Base-by-base conservation (phyloP, 305 asterid genomes). In the Solanum hybrid region DNA sequence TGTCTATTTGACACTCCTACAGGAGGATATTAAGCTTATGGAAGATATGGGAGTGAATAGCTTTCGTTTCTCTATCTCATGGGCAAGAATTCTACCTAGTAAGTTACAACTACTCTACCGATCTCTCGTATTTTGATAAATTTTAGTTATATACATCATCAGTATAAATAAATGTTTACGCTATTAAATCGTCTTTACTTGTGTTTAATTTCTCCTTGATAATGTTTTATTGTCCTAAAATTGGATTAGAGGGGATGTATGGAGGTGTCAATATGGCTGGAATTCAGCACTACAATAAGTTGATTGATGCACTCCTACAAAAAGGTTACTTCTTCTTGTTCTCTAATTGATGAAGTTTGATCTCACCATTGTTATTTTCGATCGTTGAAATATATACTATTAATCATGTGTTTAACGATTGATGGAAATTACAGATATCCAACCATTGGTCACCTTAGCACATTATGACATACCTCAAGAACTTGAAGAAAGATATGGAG, bases 11-110 rank as follows among this genome's bases (percentile, higher is more conserved):
- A 70, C 15, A 70, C 7, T 0, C 8, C 32, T 24, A 73, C 36
- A 95, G 98, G 95, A 93, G 90, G 98, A 95, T 86, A 89, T 94
- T 72, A 91, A 89, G 68, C 93, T 95, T 76, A 95, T 94, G 98
- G 94, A 92, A 91, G 86, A 90, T 79, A 93, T 95, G 72, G 96
- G 96, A 11, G 92, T 92, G 86, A 91, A 94, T 92, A 94, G 97
- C 93, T 95, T 83, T 76, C 94, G 96, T 24, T 94, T 95, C 89
- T 95, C 97, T 72, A 93, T 94, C 90, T 90, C 96, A 91, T 95
- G 98, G 98, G 91, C 98, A 33, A 91, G 98, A 91, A 93, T 95
- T 90, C 93, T 95, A 89, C 98, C 98, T 20, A 92, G 98, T 95
- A 89, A 90, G 91, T 57, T 73, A 75, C 10, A 27, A 73, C 17